These are phyloP conservation scores for Zygotorulaspora florentina DNA, from an alignment of 805 yeast species.

Conservation along the genomic window DNA sequence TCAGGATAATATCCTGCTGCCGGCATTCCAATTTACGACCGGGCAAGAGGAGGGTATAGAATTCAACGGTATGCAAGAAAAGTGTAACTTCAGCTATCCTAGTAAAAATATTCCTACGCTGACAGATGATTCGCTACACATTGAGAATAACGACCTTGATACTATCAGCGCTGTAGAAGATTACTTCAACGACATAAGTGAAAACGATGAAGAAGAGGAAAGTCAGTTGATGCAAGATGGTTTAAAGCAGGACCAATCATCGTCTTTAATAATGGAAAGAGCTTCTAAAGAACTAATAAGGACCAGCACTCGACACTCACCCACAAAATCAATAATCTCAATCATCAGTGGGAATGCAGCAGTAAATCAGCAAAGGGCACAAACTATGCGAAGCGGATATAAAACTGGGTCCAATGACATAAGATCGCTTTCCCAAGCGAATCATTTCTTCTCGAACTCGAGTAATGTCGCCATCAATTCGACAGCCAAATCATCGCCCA, in stretches of 20 bases:
- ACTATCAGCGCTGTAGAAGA: conserved; percentile 30
- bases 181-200: conserved; percentile 20
- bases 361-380: conserved; percentile 18
- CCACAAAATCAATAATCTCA: conserved; percentile 34
- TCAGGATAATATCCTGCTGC: conserved; percentile 15
- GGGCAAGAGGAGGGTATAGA: conserved; percentile 1
- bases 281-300: conserved; percentile 16
- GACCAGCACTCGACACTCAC: conserved; percentile 28
- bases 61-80: conserved; percentile 6
- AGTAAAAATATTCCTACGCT: conserved; percentile 2
- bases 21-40: conserved; percentile 17
- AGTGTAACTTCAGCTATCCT: conserved; percentile 23
- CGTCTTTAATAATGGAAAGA: conserved; percentile 14
- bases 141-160: conserved; percentile 12
- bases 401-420: conserved; percentile 13
- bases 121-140: background rate
- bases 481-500: conserved; percentile 29
- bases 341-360: conserved; percentile 24
- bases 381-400: conserved; percentile 8
- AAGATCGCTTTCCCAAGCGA: conserved; percentile 24
- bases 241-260: conserved; percentile 22
- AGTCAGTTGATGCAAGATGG: conserved; percentile 24
- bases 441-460: conserved; percentile 4
- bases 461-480: conserved; percentile 7
- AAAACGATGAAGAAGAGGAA: conserved; percentile 12